Conservation (phyloP, 2,329 filamentous ascomycete species). For the Ascochyta clinopodiicola region DNA sequence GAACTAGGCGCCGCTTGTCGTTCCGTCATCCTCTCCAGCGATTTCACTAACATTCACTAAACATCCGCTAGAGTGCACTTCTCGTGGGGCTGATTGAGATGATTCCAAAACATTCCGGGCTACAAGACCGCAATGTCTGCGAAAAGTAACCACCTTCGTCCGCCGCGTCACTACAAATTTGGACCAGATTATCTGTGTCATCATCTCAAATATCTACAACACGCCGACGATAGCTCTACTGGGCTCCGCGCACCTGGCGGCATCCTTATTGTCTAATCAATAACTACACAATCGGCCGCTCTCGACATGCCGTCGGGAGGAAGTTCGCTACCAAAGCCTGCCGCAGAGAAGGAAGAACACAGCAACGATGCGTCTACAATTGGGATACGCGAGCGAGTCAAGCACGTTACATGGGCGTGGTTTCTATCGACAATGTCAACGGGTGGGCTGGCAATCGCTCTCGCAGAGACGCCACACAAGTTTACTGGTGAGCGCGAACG, state of each 20-base stretch:
- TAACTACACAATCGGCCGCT: not conserved
- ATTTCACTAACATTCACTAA: conserved; percentile 1
- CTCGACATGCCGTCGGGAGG: not conserved
- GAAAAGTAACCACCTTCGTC: not conserved
- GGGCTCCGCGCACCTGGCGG: not conserved
- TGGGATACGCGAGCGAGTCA: conserved; percentile 31
- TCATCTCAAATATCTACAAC: not conserved
- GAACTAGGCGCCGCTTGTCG: not conserved
- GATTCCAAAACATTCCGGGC: not conserved
- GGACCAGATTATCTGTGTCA: not conserved
- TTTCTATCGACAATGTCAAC: conserved; percentile 56
- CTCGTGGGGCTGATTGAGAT: not conserved
- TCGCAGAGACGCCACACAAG: conserved; percentile 50
- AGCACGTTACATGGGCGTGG: conserved; percentile 55
- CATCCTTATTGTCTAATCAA: not conserved
- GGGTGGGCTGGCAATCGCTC: conserved; percentile 52
- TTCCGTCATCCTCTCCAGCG: conserved; percentile 1
- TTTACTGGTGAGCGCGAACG: conserved; percentile 37
- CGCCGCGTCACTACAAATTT: not conserved
- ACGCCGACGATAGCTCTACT: not conserved
- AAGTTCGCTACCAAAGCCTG: not conserved
- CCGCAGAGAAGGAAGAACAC: conserved; percentile 2
- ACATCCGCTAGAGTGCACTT: not conserved
- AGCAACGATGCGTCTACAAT: conserved; percentile 2
- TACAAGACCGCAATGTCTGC: not conserved